Percentiles rank a stretch among this genome's conserved stretches.
Evolutionary conservation across 306 rosid genomes (phyloP).

Genomic region (Psophocarpus tetragonolobus): DNA sequence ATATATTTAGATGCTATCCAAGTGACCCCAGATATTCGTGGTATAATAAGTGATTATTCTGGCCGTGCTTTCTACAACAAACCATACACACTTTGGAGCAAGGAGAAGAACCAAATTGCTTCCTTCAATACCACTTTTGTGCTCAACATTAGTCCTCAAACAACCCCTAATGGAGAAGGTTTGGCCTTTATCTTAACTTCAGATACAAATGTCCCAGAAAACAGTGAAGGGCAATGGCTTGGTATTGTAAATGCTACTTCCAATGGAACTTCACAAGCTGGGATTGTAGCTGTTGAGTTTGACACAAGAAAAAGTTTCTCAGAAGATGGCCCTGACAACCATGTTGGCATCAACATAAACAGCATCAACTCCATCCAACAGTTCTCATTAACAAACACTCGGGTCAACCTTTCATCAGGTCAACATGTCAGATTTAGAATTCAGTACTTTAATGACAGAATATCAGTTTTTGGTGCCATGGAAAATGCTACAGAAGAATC

Average conservation of each 20-base stretch:
- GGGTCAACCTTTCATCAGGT: slow-evolving; percentile 35
- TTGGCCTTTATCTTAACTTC: slow-evolving; percentile 48
- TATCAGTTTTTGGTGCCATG: slow-evolving; percentile 37
- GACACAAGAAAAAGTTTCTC: slow-evolving; percentile 59
- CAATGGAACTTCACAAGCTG: slow-evolving; percentile 52
- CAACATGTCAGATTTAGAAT: neutral
- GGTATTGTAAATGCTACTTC: slow-evolving; percentile 50
- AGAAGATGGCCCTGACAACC: slow-evolving; percentile 55
- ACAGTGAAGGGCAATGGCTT: slow-evolving; percentile 46
- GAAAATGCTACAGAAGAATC: neutral
- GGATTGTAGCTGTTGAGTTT: slow-evolving; percentile 66
- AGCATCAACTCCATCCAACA: slow-evolving; percentile 50
- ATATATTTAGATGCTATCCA: slow-evolving; percentile 39
- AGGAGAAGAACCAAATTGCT: slow-evolving; percentile 30
- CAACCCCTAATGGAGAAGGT: slow-evolving; percentile 49
- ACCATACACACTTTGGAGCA: slow-evolving; percentile 38
- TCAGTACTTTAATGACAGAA: slow-evolving; percentile 28
- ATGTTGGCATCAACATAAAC: slow-evolving; percentile 68
- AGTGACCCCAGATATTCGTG: slow-evolving; percentile 45
- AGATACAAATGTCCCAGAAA: slow-evolving; percentile 29
- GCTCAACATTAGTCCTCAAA: slow-evolving; percentile 3
- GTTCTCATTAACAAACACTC: slow-evolving; percentile 21
- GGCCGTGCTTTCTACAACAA: slow-evolving; percentile 35
- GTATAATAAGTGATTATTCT: neutral
- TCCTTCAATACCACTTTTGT: slow-evolving; percentile 45